phyloP scores from a whole-genome alignment of 2,329 filamentous ascomycete species.

The Calycina herbarum region DNA sequence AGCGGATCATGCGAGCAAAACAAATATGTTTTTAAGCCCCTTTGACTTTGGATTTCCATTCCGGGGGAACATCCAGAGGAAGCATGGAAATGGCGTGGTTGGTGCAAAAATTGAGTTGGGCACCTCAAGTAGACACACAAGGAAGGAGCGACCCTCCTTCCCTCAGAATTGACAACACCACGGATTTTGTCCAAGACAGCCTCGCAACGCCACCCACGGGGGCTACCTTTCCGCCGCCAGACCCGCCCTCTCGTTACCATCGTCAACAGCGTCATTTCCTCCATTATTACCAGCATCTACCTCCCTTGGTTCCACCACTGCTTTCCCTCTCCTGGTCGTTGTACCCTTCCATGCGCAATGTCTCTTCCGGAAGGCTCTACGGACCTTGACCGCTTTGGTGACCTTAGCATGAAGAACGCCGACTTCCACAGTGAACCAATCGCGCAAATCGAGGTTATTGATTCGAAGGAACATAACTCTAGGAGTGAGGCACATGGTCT shows the following conservation, averaged over 20 bases:
- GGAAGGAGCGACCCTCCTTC: too few relatives aligned
- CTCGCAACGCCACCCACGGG: too few relatives aligned
- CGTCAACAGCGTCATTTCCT: background rate
- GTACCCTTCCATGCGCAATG: background rate
- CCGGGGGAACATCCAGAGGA: too few relatives aligned
- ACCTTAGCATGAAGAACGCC: background rate
- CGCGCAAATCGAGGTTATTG: background rate
- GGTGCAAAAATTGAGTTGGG: too few relatives aligned
- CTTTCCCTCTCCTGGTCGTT: background rate
- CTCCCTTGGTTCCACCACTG: background rate
- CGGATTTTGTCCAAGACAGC: too few relatives aligned
- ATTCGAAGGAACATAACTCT: background rate
- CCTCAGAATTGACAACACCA: too few relatives aligned
- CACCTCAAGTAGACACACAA: too few relatives aligned
- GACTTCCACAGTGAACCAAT: background rate
- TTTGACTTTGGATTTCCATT: too few relatives aligned
- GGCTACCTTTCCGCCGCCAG: background rate
- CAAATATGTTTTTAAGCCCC: too few relatives aligned
- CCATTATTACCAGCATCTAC: background rate
- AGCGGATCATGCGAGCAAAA: too few relatives aligned
- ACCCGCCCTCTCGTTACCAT: background rate
- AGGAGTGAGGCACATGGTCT: background rate
- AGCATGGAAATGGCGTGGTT: too few relatives aligned
- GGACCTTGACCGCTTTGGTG: background rate
- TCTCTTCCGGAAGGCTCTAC: background rate